These are phyloP conservation scores for Metschnikowia lunata DNA, from an alignment of 805 yeast species.

Conservation along the genomic window DNA sequence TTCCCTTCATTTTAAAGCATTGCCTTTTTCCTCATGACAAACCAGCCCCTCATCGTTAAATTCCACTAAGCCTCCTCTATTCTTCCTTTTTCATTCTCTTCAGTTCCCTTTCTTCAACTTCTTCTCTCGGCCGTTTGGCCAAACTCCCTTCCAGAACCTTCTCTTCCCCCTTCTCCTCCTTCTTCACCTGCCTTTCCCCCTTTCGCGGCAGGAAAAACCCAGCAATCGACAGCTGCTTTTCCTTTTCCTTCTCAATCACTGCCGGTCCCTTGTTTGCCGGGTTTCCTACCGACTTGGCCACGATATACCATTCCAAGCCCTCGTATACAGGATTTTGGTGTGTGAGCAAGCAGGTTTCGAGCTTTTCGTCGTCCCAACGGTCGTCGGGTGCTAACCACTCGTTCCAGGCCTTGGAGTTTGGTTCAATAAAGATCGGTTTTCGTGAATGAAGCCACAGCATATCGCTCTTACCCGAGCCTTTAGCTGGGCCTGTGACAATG, in stretches of 20 bases:
- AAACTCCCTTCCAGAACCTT: background rate
- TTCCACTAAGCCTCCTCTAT: no score
- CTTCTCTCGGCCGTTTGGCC: background rate
- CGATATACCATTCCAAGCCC: conserved; percentile 50
- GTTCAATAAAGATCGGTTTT: conserved; percentile 70
- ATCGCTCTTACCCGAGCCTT: conserved; percentile 37
- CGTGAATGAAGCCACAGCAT: conserved; percentile 69
- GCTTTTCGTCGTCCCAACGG: conserved; percentile 37
- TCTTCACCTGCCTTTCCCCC: background rate
- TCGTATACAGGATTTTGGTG: conserved; percentile 26
- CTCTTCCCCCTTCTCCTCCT: background rate
- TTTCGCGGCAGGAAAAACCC: conserved; percentile 12
- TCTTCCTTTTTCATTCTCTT: background rate
- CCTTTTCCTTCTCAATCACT: conserved; percentile 29
- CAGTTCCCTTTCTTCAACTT: background rate
- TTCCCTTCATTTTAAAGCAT: no score
- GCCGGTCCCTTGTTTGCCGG: conserved; percentile 41
- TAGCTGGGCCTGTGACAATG: conserved; percentile 69
- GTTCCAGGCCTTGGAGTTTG: conserved; percentile 54
- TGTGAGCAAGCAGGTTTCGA: conserved; percentile 37
- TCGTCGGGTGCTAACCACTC: conserved; percentile 54
- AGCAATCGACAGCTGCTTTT: conserved; percentile 12
- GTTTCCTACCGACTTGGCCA: conserved; percentile 62
- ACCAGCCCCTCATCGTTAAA: no score
- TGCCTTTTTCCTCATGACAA: no score